phyloP scores from a whole-genome alignment of 2,329 filamentous ascomycete genomes.

The Calonectria hongkongensis region DNA sequence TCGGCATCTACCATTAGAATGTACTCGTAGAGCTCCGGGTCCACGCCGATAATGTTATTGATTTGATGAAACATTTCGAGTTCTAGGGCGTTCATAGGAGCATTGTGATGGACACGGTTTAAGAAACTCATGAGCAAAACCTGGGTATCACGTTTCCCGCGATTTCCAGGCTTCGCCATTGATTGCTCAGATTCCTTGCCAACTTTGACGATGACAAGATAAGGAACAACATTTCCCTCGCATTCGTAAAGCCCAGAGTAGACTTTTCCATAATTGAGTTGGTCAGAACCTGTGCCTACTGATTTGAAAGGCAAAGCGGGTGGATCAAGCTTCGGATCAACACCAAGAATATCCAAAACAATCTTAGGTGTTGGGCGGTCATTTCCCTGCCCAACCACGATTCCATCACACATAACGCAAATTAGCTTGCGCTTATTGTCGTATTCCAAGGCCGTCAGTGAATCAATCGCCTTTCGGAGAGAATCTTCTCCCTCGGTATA shows the following conservation, averaged over 20 bases:
- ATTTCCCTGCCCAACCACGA: conserved; percentile 96
- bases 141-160: conserved; percentile 98
- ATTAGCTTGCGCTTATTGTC: conserved; percentile 99
- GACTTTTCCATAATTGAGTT: conserved; percentile 98
- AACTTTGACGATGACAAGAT: conserved; percentile 96
- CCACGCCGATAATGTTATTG: conserved; percentile 98
- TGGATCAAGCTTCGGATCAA: conserved; percentile 96
- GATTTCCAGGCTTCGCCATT: conserved; percentile 95
- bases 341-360: conserved; percentile 95
- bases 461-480: conserved; percentile 93
- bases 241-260: conserved; percentile 98
- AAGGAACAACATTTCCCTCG: conserved; percentile 97
- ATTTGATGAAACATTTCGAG: conserved; percentile 99
- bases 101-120: conserved; percentile 95
- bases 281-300: conserved; percentile 89
- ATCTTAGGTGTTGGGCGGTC: conserved; percentile 98
- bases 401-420: conserved; percentile 95
- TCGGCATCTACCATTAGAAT: conserved; percentile 98
- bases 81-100: conserved; percentile 96
- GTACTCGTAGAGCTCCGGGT: conserved; percentile 98
- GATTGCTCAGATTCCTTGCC: conserved; percentile 96
- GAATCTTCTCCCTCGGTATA: conserved; percentile 99
- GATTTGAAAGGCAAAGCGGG: conserved; percentile 95
- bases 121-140: conserved; percentile 97
- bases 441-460: conserved; percentile 94